phyloP scores from a whole-genome alignment of 2,329 filamentous ascomycete genomes.

The Claviceps pazoutovae region DNA sequence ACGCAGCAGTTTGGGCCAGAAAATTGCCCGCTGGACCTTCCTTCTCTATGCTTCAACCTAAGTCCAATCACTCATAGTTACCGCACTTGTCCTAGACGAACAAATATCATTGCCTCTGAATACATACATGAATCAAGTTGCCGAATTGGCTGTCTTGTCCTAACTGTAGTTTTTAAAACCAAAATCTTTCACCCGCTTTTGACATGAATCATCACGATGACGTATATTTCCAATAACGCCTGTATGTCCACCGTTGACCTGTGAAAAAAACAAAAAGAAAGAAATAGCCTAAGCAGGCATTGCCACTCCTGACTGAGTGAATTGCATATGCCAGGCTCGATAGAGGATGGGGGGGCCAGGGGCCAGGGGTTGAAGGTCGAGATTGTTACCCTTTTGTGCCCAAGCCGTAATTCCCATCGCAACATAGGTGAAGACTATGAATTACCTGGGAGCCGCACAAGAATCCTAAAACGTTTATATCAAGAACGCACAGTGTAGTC shows the following conservation, averaged over 20 bases:
- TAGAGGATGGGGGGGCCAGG: background rate
- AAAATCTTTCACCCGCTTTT: background rate
- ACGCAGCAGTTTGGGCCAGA: background rate
- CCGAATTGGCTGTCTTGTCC: background rate
- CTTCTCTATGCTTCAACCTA: background rate
- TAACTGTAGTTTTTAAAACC: background rate
- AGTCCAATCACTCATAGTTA: background rate
- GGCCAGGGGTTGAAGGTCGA: background rate
- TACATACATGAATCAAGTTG: background rate
- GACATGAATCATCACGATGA: constrained; percentile 6
- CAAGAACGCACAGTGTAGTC: background rate
- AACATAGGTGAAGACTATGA: background rate
- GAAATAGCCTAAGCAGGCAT: background rate
- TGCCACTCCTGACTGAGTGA: background rate
- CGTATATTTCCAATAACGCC: background rate
- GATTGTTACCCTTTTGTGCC: background rate
- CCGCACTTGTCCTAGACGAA: background rate
- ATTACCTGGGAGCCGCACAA: background rate
- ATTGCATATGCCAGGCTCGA: background rate
- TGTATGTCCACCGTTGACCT: background rate
- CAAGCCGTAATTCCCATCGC: background rate
- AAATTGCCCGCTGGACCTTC: too few species aligned
- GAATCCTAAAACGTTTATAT: too few species aligned
- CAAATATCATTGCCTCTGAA: background rate
- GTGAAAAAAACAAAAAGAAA: too few species aligned